A percentile compares a stretch with the other conserved stretches of the same genome.
These are phyloP conservation scores for Eutrema japonicum DNA, from an alignment of 345 rosid species.

Conservation along the genomic window DNA sequence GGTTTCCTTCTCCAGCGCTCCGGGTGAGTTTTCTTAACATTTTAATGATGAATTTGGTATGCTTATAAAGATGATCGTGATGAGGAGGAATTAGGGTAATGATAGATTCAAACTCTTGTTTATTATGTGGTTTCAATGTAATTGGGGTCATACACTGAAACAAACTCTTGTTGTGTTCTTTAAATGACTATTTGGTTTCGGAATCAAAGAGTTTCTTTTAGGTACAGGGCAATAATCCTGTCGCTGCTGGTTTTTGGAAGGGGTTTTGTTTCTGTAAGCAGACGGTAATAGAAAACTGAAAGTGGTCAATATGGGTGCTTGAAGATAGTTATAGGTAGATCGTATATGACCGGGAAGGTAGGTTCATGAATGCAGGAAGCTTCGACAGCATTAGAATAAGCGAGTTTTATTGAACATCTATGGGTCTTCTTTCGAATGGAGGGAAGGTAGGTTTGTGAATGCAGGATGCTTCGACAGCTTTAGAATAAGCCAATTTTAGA, in stretches of 20 bases:
- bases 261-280: too few relatives aligned
- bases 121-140: background rate
- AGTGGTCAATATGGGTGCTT: background rate
- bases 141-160: background rate
- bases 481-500: background rate
- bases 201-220: background rate
- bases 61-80: background rate
- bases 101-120: background rate
- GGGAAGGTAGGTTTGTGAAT: background rate
- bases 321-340: background rate
- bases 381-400: constrained; percentile 1
- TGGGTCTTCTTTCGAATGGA: too few relatives aligned
- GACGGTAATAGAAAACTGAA: too few relatives aligned
- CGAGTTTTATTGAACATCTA: background rate
- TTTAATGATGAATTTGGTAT: background rate
- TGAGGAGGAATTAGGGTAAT: background rate
- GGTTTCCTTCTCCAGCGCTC: constrained; percentile 68
- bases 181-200: background rate
- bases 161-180: background rate
- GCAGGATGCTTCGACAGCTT: background rate
- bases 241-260: background rate
- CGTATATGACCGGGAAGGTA: background rate
- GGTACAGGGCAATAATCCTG: background rate
- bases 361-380: background rate
- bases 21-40: constrained; percentile 48